Evolutionary conservation across 2,329 filamentous ascomycete genomes (phyloP), one percentile per base, ranked within the genome.

Genomic region (Pyrenophora teres): DNA sequence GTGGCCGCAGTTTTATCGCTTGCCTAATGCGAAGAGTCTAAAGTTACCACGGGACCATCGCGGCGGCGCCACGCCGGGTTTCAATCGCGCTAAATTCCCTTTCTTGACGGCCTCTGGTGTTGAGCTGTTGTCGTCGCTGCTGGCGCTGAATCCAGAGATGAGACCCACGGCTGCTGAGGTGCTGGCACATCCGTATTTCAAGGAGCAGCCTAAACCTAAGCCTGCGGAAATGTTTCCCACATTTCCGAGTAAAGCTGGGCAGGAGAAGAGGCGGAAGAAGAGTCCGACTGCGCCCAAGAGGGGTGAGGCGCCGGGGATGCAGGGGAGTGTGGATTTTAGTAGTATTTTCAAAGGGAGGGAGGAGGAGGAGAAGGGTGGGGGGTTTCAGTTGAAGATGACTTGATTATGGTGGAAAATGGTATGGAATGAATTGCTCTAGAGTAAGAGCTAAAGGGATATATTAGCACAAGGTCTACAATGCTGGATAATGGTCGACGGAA

Each of bases 211-310:
- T 0, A 89, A 89, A 54, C 90, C 92, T 1, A 97, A 97, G 76
- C 86, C 88, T 6, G 88, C 90, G 70, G 88, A 88, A 64, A 88
- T 99, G 87, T 97, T 99, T 70, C 94, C 94, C 2, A 97, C 94
- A 0, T 99, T 97, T 71, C 94, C 94, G 0, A 94, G 89, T 64
- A 97, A 96, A 74, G 94, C 94, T 0, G 91, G 92, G 1, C 89
- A 94, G 78, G 94, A 99, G 79, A 88, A 87, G 68, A 80, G 92
- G 62, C 80, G 90, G 58, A 80, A 84, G 32, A 80, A 83, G 53
- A 92, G 87, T 57, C 94, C 94, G 1, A 87, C 92, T 72, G 94
- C 94, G 6, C 94, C 94, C 0, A 84, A 83, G 33, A 80, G 93
- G 27, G 92, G 92, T 0, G 85, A 88, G 43, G 49, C 49, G 27